phyloP scores from a whole-genome alignment of 2,329 filamentous ascomycete species.

The Phaeosphaeriaceae sp. region DNA sequence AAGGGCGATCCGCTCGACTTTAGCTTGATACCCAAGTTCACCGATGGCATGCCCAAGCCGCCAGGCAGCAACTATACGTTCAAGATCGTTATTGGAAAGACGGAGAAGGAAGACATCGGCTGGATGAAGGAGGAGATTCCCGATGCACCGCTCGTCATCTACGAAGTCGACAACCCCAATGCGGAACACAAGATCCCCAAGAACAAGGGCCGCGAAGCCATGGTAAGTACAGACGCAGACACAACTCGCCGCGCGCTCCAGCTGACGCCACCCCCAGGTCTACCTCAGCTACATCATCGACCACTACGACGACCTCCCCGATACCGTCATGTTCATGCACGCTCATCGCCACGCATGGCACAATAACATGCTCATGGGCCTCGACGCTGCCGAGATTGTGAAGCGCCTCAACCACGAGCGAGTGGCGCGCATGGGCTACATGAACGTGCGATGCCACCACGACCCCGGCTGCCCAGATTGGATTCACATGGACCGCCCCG shows the following conservation, averaged over 20 bases:
- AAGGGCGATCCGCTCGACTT: constrained; percentile 44
- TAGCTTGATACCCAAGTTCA: constrained; percentile 43
- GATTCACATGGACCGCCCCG: constrained; percentile 58
- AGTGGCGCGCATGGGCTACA: constrained; percentile 63
- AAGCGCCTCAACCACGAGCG: constrained; percentile 60
- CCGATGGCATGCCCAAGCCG: constrained; percentile 39
- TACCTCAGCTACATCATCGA: constrained; percentile 71
- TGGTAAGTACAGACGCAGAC: constrained; percentile 44
- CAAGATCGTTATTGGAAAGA: constrained; percentile 48
- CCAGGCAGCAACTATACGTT: constrained; percentile 46
- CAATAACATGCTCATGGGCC: constrained; percentile 63
- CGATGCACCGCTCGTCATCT: constrained; percentile 53
- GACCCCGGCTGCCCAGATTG: constrained; percentile 67
- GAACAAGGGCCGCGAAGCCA: constrained; percentile 70
- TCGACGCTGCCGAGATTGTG: constrained; percentile 60
- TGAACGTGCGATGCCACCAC: constrained; percentile 68
- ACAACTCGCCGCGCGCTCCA: background rate
- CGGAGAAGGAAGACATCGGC: constrained; percentile 45
- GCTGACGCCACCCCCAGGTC: constrained; percentile 31
- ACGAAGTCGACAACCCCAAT: constrained; percentile 61
- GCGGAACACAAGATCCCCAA: constrained; percentile 60
- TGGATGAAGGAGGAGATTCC: constrained; percentile 48
- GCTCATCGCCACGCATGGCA: constrained; percentile 65
- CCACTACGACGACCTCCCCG: constrained; percentile 66
- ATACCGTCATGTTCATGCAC: constrained; percentile 69